Percentiles rank a stretch among this genome's conserved stretches.
These are phyloP conservation scores for Metarhizium album DNA, from an alignment of 2,329 filamentous ascomycete species.

Conservation along the genomic window DNA sequence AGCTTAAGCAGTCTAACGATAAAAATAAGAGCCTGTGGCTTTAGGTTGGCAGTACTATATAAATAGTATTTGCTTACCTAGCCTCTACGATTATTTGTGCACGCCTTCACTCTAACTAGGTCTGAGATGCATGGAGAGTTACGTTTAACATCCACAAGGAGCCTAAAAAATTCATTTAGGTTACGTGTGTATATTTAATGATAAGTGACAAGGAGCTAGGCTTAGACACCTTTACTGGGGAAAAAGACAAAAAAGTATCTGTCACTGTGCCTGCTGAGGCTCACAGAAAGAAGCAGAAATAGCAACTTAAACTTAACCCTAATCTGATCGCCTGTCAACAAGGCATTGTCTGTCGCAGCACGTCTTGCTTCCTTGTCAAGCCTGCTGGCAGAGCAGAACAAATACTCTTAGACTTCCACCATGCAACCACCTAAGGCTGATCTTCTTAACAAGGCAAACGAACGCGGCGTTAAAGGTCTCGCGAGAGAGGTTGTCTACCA, in stretches of 20 bases:
- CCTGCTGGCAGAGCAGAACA: background rate
- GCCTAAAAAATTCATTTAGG: background rate
- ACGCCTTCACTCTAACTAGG: background rate
- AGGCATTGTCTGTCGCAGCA: background rate
- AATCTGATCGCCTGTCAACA: background rate
- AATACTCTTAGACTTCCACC: background rate
- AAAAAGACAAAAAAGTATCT: background rate
- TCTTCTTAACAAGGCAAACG: background rate
- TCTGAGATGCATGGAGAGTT: slow-evolving; percentile 1
- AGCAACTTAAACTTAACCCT: background rate
- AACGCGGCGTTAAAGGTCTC: background rate
- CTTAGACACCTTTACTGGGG: slow-evolving; percentile 2
- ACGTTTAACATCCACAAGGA: slow-evolving; percentile 3
- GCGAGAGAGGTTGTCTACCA: background rate
- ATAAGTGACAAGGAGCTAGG: slow-evolving; percentile 8
- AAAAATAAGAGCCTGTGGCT: slow-evolving; percentile 3
- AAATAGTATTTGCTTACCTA: slow-evolving; percentile 3
- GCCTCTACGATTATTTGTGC: background rate
- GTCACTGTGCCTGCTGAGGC: background rate
- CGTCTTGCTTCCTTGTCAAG: background rate
- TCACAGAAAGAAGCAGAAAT: background rate
- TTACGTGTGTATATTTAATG: background rate
- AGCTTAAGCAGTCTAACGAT: slow-evolving; percentile 2
- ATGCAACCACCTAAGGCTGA: background rate
- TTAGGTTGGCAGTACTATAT: slow-evolving; percentile 1